phyloP scores from a whole-genome alignment of 2,329 filamentous ascomycete species.

The Escovopsis weberi region DNA sequence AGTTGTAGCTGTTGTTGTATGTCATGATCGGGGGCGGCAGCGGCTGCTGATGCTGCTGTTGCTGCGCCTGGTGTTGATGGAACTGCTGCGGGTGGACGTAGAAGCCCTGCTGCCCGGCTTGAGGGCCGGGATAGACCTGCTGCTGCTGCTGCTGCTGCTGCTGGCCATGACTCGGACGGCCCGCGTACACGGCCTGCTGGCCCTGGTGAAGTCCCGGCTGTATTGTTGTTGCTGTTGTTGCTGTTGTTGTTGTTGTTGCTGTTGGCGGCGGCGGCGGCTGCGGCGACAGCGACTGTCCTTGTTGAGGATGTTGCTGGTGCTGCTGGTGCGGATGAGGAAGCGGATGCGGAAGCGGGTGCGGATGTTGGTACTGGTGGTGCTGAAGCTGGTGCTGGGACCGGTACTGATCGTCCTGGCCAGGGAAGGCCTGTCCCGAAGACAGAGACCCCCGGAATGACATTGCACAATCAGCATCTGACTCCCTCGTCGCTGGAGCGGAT shows the following conservation, averaged over 20 bases:
- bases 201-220: conserved; percentile 10
- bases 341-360: conserved; percentile 13
- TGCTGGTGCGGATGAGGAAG: conserved; percentile 10
- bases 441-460: conserved; percentile 23
- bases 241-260: too few species aligned
- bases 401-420: conserved; percentile 20
- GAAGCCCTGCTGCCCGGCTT: conserved; percentile 4
- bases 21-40: conserved; percentile 1
- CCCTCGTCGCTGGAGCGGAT: conserved; percentile 4
- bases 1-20: conserved; percentile 2
- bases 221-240: background rate
- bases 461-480: conserved; percentile 8
- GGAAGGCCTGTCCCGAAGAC: conserved; percentile 25
- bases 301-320: conserved; percentile 11
- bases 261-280: conserved; percentile 2
- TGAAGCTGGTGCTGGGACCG: conserved; percentile 13
- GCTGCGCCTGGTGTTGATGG: conserved; percentile 9
- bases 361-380: conserved; percentile 13
- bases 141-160: conserved; percentile 10
- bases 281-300: conserved; percentile 12
- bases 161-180: conserved; percentile 8
- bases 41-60: conserved; percentile 8
- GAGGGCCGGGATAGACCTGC: conserved; percentile 2
- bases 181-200: conserved; percentile 7
- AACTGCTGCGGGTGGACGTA: conserved; percentile 10